phyloP scores from a whole-genome alignment of 768 basidiomycete species.

The Boletellus ananiceps region DNA sequence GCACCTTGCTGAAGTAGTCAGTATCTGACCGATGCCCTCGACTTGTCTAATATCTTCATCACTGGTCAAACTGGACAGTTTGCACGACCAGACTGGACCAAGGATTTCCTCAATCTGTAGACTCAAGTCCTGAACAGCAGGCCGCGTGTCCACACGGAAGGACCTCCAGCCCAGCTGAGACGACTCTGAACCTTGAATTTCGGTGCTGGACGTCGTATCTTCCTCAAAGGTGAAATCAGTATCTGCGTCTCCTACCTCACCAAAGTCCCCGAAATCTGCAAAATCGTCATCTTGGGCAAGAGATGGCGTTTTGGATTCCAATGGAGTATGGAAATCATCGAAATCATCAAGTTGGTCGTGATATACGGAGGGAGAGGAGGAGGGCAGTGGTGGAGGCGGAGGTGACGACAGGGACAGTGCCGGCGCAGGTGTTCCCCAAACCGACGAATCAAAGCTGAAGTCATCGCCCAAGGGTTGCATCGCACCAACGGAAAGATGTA shows the following conservation, averaged over 20 bases:
- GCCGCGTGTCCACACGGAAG: conserved; percentile 60
- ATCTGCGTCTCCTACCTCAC: conserved; percentile 47
- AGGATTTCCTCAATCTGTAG: conserved; percentile 64
- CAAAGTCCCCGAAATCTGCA: conserved; percentile 86
- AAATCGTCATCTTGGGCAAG: conserved; percentile 64
- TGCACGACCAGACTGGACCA: conserved; percentile 57
- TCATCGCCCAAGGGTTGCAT: conserved; percentile 61
- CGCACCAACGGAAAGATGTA: conserved; percentile 3
- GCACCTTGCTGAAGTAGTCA: conserved; percentile 74
- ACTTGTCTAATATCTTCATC: conserved; percentile 74
- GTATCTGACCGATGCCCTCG: conserved; percentile 75
- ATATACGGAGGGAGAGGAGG: conserved; percentile 25
- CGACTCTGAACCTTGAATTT: conserved; percentile 32
- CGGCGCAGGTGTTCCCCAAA: conserved; percentile 57
- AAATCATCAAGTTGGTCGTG: conserved; percentile 50
- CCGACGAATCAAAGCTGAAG: conserved; percentile 63
- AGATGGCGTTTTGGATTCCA: conserved; percentile 39
- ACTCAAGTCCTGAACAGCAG: conserved; percentile 52
- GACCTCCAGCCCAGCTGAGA: conserved; percentile 53
- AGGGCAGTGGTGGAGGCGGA: conserved; percentile 16
- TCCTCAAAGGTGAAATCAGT: conserved; percentile 37
- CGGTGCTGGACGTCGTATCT: conserved; percentile 18
- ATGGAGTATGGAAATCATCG: conserved; percentile 45
- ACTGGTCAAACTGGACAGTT: conserved; percentile 50
- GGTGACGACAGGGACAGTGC: conserved; percentile 28